phyloP scores from a whole-genome alignment of 805 yeast species.

The Ogataea nonfermentans region DNA sequence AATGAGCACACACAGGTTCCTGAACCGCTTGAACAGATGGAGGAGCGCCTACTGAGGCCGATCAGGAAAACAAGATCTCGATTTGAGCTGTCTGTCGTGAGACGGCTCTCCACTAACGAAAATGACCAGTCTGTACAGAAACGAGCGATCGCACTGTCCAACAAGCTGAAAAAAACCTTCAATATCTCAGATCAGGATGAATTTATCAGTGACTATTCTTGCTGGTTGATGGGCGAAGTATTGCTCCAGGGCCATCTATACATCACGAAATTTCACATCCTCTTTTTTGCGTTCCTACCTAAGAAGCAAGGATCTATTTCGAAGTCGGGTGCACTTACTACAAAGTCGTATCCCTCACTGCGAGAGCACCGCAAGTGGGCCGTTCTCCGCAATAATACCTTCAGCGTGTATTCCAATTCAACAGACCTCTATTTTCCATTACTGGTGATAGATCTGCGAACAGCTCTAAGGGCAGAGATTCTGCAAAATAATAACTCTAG shows the following conservation, averaged over 20 bases:
- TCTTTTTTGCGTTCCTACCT: constrained; percentile 81
- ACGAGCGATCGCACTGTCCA: constrained; percentile 38
- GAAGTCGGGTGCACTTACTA: constrained; percentile 49
- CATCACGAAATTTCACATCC: constrained; percentile 58
- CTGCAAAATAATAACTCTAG: constrained; percentile 15
- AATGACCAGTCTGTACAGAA: constrained; percentile 17
- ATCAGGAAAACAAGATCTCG: constrained; percentile 20
- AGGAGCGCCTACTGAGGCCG: background rate
- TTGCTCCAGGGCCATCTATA: constrained; percentile 83
- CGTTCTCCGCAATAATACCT: constrained; percentile 62
- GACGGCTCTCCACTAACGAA: constrained; percentile 26
- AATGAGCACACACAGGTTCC: constrained; percentile 6
- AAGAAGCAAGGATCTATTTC: constrained; percentile 43
- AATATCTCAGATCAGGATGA: constrained; percentile 52
- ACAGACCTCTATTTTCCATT: constrained; percentile 84
- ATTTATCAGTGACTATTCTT: constrained; percentile 60
- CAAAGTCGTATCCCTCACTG: constrained; percentile 38
- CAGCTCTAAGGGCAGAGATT: constrained; percentile 62
- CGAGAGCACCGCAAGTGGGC: constrained; percentile 71
- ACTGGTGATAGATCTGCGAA: constrained; percentile 67
- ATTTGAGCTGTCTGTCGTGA: constrained; percentile 36
- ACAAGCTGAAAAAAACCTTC: constrained; percentile 38
- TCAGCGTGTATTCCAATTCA: constrained; percentile 66
- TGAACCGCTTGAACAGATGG: constrained; percentile 1
- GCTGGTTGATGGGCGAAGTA: constrained; percentile 83